Evolutionary conservation across 2,329 filamentous ascomycete species (phyloP), one percentile per base, ranked within the genome.

Genomic region (Xylaria sp.): DNA sequence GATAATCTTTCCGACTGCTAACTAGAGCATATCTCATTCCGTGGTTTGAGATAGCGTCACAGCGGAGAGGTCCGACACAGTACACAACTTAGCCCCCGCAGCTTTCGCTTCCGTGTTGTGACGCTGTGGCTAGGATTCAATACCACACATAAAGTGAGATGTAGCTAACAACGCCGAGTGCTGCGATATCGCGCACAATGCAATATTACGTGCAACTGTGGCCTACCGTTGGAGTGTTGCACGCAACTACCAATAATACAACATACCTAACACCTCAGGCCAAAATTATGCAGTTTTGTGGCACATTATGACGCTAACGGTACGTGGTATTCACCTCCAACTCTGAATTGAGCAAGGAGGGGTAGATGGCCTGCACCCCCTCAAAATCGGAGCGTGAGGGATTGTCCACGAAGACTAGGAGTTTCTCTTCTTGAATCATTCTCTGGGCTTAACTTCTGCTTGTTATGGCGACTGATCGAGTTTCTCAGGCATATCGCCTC

Each of bases 401-500:
- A 11, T 9, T 45, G 4, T 45, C 14, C 30, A 21, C n/a, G 30
- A 54, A 14, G 17, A 8, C 3, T 1, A 34, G 12, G 6, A 54
- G 14, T 14, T 32, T 34, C 11, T n/a, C 32, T 21, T 12, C 36
- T 9, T 17, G n/a, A 36, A 55, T 9, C 7, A 2, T 55, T 36
- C 4, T 12, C n/a, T 19, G 14, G 12, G 17, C 17, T 6, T 36
- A 19, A 9, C 11, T 30, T 19, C n/a, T 6, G 21, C 30, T 36
- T 39, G n/a, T 14, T 21, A 55, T 55, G 53, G 53, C 53, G 7
- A 11, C 53, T 8, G 30, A 39, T 6, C 12, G 53, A 55, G 32
- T 9, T 55, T 14, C 12, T 21, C 53, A 55, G 34, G 53, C 32
- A 14, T 55, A 55, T 21, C 53, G 53, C n/a, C 53, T 55, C 30